phyloP scores from a whole-genome alignment of 768 basidiomycete genomes.

The Boletus reticulatus region DNA sequence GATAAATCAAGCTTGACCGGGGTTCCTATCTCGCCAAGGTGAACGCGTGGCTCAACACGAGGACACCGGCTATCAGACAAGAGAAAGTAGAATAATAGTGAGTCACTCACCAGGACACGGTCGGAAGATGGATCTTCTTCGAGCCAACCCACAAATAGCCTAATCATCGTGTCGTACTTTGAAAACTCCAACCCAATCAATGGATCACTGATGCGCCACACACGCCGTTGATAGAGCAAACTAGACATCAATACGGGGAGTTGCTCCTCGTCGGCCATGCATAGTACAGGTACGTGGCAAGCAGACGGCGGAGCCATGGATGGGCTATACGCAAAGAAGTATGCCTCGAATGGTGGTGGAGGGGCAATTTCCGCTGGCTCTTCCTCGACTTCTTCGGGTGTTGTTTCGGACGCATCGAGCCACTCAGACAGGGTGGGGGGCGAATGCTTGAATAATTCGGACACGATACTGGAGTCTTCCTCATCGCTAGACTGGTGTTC shows the following conservation, averaged over 20 bases:
- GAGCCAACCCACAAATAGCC: slow-evolving; percentile 4
- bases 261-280: slow-evolving; percentile 5
- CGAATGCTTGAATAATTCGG: background rate
- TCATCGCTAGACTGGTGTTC: background rate
- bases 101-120: background rate
- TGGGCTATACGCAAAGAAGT: background rate
- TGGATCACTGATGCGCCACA: slow-evolving; percentile 4
- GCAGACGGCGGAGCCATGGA: background rate
- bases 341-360: background rate
- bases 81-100: too few relatives aligned
- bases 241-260: slow-evolving; percentile 8
- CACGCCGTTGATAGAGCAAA: slow-evolving; percentile 4
- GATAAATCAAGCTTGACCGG: slow-evolving; percentile 1
- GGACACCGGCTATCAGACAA: background rate
- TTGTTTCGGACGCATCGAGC: background rate
- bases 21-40: slow-evolving; percentile 1
- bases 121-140: background rate
- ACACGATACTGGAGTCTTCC: background rate
- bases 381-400: background rate
- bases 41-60: slow-evolving; percentile 4
- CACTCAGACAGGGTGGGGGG: slow-evolving; percentile 5
- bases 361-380: background rate
- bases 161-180: slow-evolving; percentile 1
- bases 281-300: slow-evolving; percentile 8
- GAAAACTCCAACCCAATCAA: slow-evolving; percentile 5